Evolutionary conservation across 352 stramenopile genomes (phyloP), one percentile per base, ranked within the genome.

Genomic region (Pythium biforme): DNA sequence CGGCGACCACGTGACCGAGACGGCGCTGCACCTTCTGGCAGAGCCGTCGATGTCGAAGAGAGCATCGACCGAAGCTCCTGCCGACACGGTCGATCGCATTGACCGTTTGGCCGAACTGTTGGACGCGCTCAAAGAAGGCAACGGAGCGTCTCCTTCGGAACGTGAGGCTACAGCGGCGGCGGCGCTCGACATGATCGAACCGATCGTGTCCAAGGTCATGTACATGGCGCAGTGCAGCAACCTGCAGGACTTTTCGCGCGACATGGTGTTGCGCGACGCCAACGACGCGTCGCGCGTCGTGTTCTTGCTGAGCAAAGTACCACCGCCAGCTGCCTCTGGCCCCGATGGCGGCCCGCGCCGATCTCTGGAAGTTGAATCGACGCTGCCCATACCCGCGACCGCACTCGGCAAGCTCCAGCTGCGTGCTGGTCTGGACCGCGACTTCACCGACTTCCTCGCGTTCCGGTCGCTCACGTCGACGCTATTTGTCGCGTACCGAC

Each of bases 271-370:
- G 17, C 40, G 54, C 54, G 40, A 60, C 1, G 26, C n/a, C 19
- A 25, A n/a, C 9, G 54, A 51, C 25, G 54, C 25, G 15, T 29
- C n/a, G 27, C 40, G 41, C 19, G 41, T 26, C 26, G 19, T 60
- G 14, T 37, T 43, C n/a, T 25, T 52, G 26, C 41, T 60, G 40
- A 60, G 9, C 54, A 60, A n/a, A 53, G 27, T 60, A 27, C n/a
- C 27, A 60, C 19, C 39, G 40, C 23, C 54, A 51, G 26, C 19
- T 60, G n/a, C 53, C 53, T 6, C 23, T 26, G 26, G 14, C 40
- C 12, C 41, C 40, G 19, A 11, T 23, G 27, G 51, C 39, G 14
- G 14, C 23, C 17, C 39, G 17, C 26, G 10, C 45, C n/a, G 25
- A 53, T 29, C 11, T 51, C 2, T 27, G 20, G 29, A 43, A 10